These are phyloP conservation scores for Schizosaccharomyces osmophilus DNA, from an alignment of 805 yeast species.

Conservation along the genomic window DNA sequence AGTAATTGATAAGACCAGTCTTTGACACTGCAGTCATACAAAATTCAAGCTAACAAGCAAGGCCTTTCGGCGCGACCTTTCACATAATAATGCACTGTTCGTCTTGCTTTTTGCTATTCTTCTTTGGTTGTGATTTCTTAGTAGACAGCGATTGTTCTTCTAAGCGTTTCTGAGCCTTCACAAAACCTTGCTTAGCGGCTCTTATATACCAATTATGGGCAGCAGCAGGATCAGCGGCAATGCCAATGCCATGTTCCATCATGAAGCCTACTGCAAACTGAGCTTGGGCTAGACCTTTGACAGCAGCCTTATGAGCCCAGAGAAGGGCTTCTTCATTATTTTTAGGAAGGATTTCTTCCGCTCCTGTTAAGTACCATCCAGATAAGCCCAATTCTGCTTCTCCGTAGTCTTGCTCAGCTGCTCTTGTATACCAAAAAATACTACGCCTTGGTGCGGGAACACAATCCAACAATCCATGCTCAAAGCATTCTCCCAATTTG, in stretches of 20 bases:
- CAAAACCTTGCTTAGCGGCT: conserved; percentile 42
- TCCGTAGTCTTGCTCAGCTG: conserved; percentile 36
- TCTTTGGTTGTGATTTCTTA: neutral
- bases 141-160: conserved; percentile 8
- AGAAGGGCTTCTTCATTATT: conserved; percentile 45
- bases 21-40: too few species aligned
- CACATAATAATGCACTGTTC: neutral
- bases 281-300: conserved; percentile 41
- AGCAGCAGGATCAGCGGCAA: conserved; percentile 21
- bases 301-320: conserved; percentile 54
- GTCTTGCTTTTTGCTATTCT: neutral
- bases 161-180: conserved; percentile 24
- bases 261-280: conserved; percentile 51
- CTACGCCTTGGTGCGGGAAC: conserved; percentile 30
- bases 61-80: neutral
- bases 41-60: too few species aligned
- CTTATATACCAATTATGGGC: conserved; percentile 31
- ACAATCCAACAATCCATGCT: conserved; percentile 36
- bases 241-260: conserved; percentile 47
- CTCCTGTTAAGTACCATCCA: conserved; percentile 65
- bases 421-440: conserved; percentile 49
- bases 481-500: conserved; percentile 47
- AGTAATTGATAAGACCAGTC: too few species aligned
- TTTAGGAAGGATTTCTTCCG: conserved; percentile 29
- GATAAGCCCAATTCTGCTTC: conserved; percentile 48